Evolutionary conservation across 768 basidiomycete genomes (phyloP), one percentile per base, ranked within the genome.

Genomic region (Leccinum uliginosum): DNA sequence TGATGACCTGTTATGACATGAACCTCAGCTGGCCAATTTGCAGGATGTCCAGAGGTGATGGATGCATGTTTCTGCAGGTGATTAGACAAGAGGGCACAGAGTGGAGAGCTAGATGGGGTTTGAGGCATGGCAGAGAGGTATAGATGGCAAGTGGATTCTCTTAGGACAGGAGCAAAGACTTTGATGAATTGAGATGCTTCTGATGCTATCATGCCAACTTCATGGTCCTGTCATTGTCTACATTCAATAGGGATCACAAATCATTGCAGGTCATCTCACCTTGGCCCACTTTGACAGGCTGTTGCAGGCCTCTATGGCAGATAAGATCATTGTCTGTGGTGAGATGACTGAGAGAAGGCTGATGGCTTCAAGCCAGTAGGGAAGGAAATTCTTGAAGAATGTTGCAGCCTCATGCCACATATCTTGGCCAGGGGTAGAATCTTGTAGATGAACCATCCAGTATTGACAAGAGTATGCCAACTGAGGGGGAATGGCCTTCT

Each of bases 301-400:
- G 5, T 5, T 19, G 4, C 43, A 44, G 10, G 43, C 9, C 15
- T n/a, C 21, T 44, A 21, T 2, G 2, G 43, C 19, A 44, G 19
- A 44, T 21, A 1, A 21, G 10, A 44, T 44, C 34, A 34, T 15
- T 34, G 14, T 17, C n/a, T 40, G 8, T 43, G 19, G 19, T n/a
- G 19, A 44, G 43, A 12, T 11, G n/a, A 11, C 4, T 45, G 57
- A 59, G 23, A 60, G 57, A 12, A 67, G 58, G 17, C 67, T 61
- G n/a, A 78, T 61, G 4, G 68, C 70, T 50, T 78, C 77, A 9
- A 78, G 53, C 76, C 76, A 78, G 51, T 66, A 74, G 3, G 77
- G 62, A 4, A 77, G 61, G 11, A 59, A 59, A 1, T 53, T 32
- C 30, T 67, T 47, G 17, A 68, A 54, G 53, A 75, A 69, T 12